These are phyloP conservation scores for Trichoderma asperellum DNA, from an alignment of 2,329 filamentous ascomycete genomes.

Conservation along the genomic window DNA sequence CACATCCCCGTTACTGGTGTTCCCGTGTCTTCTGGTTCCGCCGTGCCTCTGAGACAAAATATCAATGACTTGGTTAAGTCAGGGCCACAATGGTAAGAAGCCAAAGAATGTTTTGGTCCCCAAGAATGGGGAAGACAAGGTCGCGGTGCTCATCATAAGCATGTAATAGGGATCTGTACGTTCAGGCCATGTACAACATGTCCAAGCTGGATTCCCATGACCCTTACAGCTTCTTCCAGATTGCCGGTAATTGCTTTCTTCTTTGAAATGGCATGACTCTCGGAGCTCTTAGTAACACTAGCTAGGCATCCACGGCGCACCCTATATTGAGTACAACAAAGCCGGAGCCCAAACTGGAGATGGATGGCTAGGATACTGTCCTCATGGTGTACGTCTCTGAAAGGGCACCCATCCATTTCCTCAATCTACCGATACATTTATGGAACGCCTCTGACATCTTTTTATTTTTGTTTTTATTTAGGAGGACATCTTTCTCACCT, in stretches of 20 bases:
- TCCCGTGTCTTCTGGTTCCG: slow-evolving; percentile 44
- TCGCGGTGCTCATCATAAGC: slow-evolving; percentile 17
- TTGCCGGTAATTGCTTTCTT: slow-evolving; percentile 46
- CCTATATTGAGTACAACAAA: slow-evolving; percentile 49
- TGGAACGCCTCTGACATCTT: not conserved
- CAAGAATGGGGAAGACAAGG: not conserved
- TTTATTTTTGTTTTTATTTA: slow-evolving; percentile 31
- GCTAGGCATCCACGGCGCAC: slow-evolving; percentile 47
- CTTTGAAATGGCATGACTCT: slow-evolving; percentile 16
- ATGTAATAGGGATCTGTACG: slow-evolving; percentile 51
- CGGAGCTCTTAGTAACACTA: slow-evolving; percentile 30
- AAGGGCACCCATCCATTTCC: not conserved
- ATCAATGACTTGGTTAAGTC: slow-evolving; percentile 51
- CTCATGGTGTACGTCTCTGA: slow-evolving; percentile 48
- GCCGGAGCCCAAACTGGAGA: slow-evolving; percentile 40
- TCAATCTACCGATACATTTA: not conserved
- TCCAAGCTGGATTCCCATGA: slow-evolving; percentile 48
- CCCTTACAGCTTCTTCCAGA: slow-evolving; percentile 54
- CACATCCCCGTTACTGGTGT: slow-evolving; percentile 46
- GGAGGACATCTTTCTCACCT: slow-evolving; percentile 56
- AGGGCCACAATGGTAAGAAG: slow-evolving; percentile 49
- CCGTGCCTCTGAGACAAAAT: slow-evolving; percentile 50
- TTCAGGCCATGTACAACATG: slow-evolving; percentile 51
- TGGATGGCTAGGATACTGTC: slow-evolving; percentile 50
- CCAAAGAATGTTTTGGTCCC: not conserved